Evolutionary conservation across 345 rosid species (phyloP).

Genomic region (Bruguiera gymnorhiza): DNA sequence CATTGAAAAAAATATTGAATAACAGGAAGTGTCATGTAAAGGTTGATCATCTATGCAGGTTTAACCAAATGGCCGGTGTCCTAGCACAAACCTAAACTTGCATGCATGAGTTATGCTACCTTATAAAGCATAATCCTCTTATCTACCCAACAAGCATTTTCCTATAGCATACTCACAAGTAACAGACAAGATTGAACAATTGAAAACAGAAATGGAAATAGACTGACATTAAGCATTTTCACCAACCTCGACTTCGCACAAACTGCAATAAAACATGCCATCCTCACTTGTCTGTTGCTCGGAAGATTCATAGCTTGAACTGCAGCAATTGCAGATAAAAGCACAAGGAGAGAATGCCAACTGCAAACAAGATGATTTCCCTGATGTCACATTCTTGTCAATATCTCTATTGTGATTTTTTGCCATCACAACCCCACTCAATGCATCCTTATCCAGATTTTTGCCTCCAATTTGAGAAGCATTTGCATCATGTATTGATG

Average conservation of each 20-base stretch:
- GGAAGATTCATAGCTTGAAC: slow-evolving; percentile 54
- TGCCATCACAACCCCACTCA: slow-evolving; percentile 29
- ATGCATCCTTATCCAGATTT: slow-evolving; percentile 39
- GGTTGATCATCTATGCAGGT: neutral
- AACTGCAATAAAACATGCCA: slow-evolving; percentile 96
- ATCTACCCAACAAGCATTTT: neutral
- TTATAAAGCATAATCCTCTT: neutral
- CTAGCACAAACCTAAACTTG: neutral
- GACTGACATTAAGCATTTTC: slow-evolving; percentile 14
- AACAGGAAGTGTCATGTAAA: no score
- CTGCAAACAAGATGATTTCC: slow-evolving; percentile 39
- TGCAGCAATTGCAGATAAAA: slow-evolving; percentile 50
- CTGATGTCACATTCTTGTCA: slow-evolving; percentile 32
- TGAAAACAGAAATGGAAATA: neutral
- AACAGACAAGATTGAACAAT: neutral
- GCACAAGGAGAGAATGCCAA: slow-evolving; percentile 66
- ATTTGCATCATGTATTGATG: slow-evolving; percentile 48
- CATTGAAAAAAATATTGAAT: no score
- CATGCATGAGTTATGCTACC: neutral
- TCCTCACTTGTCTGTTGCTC: slow-evolving; percentile 80
- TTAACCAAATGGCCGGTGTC: neutral
- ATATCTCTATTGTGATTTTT: slow-evolving; percentile 33
- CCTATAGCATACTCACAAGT: neutral
- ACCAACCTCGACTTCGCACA: slow-evolving; percentile 95
- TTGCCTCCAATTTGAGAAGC: slow-evolving; percentile 48